These are phyloP conservation scores for Ogataea pini DNA, from an alignment of 805 yeast species.

Conservation along the genomic window DNA sequence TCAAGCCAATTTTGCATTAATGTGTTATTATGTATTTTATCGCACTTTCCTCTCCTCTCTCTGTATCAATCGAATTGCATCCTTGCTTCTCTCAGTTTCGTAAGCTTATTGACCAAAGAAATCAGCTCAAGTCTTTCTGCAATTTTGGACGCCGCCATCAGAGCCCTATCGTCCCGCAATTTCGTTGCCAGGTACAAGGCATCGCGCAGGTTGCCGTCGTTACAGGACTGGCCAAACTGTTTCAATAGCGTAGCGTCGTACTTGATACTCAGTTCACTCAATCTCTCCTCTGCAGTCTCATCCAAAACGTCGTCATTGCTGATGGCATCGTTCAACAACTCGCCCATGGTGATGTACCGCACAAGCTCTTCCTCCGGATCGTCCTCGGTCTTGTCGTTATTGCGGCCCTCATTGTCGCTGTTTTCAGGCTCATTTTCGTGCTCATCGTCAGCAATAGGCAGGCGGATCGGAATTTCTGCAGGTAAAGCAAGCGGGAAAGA, in stretches of 20 bases:
- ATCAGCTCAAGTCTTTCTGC: conserved; percentile 70
- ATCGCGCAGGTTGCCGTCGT: conserved; percentile 59
- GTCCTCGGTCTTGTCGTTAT: conserved; percentile 44
- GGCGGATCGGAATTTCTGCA: conserved; percentile 66
- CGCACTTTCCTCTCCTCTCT: background rate
- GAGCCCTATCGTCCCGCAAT: conserved; percentile 73
- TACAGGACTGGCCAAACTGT: conserved; percentile 73
- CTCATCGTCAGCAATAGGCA: conserved; percentile 52
- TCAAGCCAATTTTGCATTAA: conserved; percentile 7
- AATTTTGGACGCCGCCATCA: conserved; percentile 80
- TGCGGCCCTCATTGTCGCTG: conserved; percentile 27
- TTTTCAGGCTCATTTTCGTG: background rate
- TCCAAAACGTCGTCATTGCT: conserved; percentile 40
- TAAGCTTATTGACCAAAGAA: conserved; percentile 53
- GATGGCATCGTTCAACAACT: conserved; percentile 57
- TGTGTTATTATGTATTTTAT: background rate
- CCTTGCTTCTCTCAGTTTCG: conserved; percentile 52
- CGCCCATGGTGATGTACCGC: conserved; percentile 61
- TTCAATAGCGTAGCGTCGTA: conserved; percentile 80
- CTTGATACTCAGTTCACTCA: conserved; percentile 52
- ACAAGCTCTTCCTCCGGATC: conserved; percentile 65
- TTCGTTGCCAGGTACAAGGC: conserved; percentile 71
- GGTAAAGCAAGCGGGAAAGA: conserved; percentile 84
- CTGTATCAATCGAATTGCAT: conserved; percentile 39
- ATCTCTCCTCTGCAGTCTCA: conserved; percentile 44